phyloP scores from a whole-genome alignment of 2,329 filamentous ascomycete genomes.

The Scopulariopsis brevicaulis region DNA sequence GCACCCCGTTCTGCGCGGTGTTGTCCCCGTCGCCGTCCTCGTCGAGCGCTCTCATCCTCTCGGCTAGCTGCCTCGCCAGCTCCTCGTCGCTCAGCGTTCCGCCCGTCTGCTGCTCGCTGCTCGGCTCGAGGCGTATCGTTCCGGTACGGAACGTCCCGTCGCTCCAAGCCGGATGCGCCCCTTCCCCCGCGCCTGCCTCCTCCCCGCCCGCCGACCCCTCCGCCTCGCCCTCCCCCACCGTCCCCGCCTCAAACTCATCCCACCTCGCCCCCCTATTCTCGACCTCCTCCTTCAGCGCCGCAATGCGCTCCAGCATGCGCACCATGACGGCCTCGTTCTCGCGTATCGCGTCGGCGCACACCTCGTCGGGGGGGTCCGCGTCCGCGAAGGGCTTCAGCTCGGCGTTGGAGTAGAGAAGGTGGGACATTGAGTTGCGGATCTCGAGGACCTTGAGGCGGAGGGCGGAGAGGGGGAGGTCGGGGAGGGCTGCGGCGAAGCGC shows the following conservation, averaged over 20 bases:
- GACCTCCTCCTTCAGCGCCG: conserved; percentile 53
- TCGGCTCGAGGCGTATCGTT: conserved; percentile 23
- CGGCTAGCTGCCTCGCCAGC: conserved; percentile 41
- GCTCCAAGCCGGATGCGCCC: conserved; percentile 36
- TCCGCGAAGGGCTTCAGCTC: conserved; percentile 60
- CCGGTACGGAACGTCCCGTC: conserved; percentile 55
- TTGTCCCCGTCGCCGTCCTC: conserved; percentile 19
- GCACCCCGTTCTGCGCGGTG: conserved; percentile 34
- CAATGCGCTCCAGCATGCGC: conserved; percentile 56
- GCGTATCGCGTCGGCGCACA: conserved; percentile 62
- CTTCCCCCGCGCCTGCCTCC: conserved; percentile 1
- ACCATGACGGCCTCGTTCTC: conserved; percentile 61
- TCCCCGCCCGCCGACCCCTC: conserved; percentile 3
- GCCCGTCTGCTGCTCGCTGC: conserved; percentile 14
- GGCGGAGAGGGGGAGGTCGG: conserved; percentile 51
- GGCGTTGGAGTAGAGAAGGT: conserved; percentile 63
- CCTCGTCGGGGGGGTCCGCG: conserved; percentile 39
- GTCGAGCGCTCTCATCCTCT: conserved; percentile 34
- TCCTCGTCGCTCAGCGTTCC: conserved; percentile 47
- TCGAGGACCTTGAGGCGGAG: conserved; percentile 68
- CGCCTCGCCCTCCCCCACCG: conserved; percentile 17
- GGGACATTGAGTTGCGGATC: conserved; percentile 61
- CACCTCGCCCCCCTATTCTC: conserved; percentile 44
- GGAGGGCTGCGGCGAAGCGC: conserved; percentile 56
- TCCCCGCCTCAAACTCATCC: conserved; percentile 40